Conservation (phyloP, 2,329 filamentous ascomycete species). For the Alternaria dauci region DNA sequence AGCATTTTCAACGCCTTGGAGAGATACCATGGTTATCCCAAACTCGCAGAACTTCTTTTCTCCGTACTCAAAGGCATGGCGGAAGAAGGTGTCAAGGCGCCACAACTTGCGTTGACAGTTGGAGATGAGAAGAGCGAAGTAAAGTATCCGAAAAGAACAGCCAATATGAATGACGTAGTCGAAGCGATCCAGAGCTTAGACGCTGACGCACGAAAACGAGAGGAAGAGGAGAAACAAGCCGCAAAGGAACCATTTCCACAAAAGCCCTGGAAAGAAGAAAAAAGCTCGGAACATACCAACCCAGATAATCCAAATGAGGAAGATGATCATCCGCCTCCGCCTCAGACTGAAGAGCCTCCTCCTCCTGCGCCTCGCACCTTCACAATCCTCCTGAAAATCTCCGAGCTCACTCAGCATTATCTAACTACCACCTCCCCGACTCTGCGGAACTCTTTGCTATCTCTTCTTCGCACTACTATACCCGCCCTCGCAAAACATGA, state of each 20-base stretch:
- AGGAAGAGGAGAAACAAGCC: slow-evolving; percentile 35
- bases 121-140: background rate
- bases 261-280: slow-evolving; percentile 47
- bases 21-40: slow-evolving; percentile 90
- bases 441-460: slow-evolving; percentile 79
- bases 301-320: slow-evolving; percentile 45
- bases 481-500: slow-evolving; percentile 78
- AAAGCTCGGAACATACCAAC: slow-evolving; percentile 40
- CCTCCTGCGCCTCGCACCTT: slow-evolving; percentile 80
- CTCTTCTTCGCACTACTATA: slow-evolving; percentile 76
- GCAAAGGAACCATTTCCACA: slow-evolving; percentile 36
- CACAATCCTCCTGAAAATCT: slow-evolving; percentile 80
- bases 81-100: slow-evolving; percentile 75
- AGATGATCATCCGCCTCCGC: slow-evolving; percentile 37
- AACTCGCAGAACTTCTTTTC: slow-evolving; percentile 86
- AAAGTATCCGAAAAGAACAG: slow-evolving; percentile 2
- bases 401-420: slow-evolving; percentile 86
- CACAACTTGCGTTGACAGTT: slow-evolving; percentile 55
- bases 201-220: slow-evolving; percentile 34
- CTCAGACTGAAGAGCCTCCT: slow-evolving; percentile 56
- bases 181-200: slow-evolving; percentile 48
- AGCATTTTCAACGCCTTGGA: slow-evolving; percentile 94
- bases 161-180: slow-evolving; percentile 31
- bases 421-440: slow-evolving; percentile 83
- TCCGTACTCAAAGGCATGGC: slow-evolving; percentile 82